Base-by-base conservation (phyloP, 2,329 filamentous ascomycete genomes). In the Ophiosphaerella korrae region DNA sequence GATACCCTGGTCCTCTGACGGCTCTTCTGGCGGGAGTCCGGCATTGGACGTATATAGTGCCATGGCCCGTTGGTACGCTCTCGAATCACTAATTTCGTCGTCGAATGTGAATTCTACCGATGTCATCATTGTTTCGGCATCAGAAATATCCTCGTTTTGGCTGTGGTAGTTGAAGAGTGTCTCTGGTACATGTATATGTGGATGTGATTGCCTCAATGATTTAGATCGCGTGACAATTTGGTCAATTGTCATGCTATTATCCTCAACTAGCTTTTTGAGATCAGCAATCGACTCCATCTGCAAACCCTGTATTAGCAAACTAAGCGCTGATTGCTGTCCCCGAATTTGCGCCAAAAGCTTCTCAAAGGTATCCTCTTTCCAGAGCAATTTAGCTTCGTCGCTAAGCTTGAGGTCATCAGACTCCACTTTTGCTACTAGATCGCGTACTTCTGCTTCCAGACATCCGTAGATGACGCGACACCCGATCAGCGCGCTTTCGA, bases 261-360 rank as follows among this genome's bases (percentile, higher is more conserved):
- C 61, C 24, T 62, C 50, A 2, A 73, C 54, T 9, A 72, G 50
- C 43, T 58, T 58, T 49, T 60, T 63, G 21, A 72, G 68, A 14
- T 72, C 69, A 14, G 61, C 53, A 45, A 72, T 62, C 3, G 68
- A 71, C 49, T 71, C 65, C 64, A 71, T 71, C 38, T 72, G 70
- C n/a, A 72, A 43, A 7, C 63, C 66, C 38, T 73, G 70, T 13
- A 73, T 63, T 11, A 73, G 57, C 16, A 73, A 39, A 31, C 55
- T 67, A 5, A 73, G 55, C 0, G 68, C 67, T 7, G 64, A 64
- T 36, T 73, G 69, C 40, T 72, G 68, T 1, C 68, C 69, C 18
- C 69, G 62, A 18, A 72, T 68, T 50, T 72, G 69, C 18, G 62
- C 63, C 40, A 73, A 49, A 31, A 71, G 52, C 35, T 73, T 67